Base-by-base conservation (phyloP, 2,329 filamentous ascomycete species). In the Xylariaceae sp. region DNA sequence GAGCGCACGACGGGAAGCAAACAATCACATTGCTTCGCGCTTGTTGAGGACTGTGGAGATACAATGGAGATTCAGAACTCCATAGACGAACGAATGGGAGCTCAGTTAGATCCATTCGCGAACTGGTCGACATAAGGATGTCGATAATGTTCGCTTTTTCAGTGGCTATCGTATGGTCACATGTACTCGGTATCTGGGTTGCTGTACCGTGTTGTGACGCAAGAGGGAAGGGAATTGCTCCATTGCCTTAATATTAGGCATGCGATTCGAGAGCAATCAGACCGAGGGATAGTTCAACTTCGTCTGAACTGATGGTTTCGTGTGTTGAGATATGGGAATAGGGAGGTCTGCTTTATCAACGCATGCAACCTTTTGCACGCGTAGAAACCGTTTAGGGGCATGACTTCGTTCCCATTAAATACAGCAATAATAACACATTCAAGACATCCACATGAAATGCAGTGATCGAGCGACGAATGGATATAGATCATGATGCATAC, bases 331-430 rank as follows among this genome's bases (percentile, higher is more conserved):
- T 30, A 30, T 30, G 23, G 23, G 23, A 30, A 30, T 30, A 30
- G 5, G 23, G 23, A 30, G 23, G 17, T 30, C 23, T 30, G 23
- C 23, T 30, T 3, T 30, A 30, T 30, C 3, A 17, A 17, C 17
- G 23, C 23, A 30, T 30, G 17, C n/a, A n/a, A n/a, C n/a, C n/a
- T n/a, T n/a, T n/a, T n/a, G n/a, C n/a, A n/a, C 23, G 2, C 23
- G 23, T 8, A 3, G 34, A 18, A 17, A 44, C 17, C 41, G 10
- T 41, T 37, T 35, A 56, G 55, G 37, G 51, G 53, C 49, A 18
- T 8, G 52, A 54, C 54, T 17, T 56, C 54, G 17, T 44, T 44
- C 51, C 53, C 55, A 18, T 56, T 7, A 48, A 37, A 57, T 54
- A 17, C 45, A 48, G 35, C 53, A 49, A 13, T 18, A 6, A 49